These are phyloP conservation scores for Acephala macrosclerotiorum DNA, from an alignment of 2,329 filamentous ascomycete genomes.

Conservation along the genomic window DNA sequence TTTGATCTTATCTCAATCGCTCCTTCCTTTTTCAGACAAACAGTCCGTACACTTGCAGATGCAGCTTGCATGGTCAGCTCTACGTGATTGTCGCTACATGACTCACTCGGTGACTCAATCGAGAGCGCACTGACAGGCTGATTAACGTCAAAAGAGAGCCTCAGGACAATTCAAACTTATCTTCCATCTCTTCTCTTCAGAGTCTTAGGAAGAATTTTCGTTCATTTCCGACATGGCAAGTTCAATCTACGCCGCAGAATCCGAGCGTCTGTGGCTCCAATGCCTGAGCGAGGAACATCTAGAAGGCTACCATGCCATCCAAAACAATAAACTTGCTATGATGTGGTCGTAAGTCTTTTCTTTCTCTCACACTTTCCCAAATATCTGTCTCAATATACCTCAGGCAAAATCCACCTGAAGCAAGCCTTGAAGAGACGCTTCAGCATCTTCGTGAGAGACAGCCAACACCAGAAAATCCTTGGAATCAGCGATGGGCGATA, in stretches of 20 bases:
- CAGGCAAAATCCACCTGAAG: neutral
- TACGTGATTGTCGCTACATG: neutral
- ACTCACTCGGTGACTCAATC: neutral
- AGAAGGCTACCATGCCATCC: conserved; percentile 22
- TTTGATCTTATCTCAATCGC: neutral
- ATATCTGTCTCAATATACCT: neutral
- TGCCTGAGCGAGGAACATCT: conserved; percentile 28
- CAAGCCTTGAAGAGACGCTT: conserved; percentile 17
- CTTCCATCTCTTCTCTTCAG: neutral
- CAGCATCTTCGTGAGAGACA: conserved; percentile 11
- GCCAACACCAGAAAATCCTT: conserved; percentile 22
- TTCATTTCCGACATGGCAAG: conserved; percentile 13
- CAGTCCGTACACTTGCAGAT: neutral
- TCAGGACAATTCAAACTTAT: neutral
- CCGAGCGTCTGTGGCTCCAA: conserved; percentile 30
- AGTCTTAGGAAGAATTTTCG: neutral
- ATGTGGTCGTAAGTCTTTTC: conserved; percentile 30
- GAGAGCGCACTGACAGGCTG: neutral
- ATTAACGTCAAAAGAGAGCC: neutral
- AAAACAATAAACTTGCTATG: conserved; percentile 19
- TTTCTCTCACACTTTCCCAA: neutral
- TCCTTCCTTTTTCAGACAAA: conserved; percentile 1
- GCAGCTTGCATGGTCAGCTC: neutral
- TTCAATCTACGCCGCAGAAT: conserved; percentile 21
- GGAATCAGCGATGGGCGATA: conserved; percentile 30